Percentiles rank a stretch among this genome's conserved stretches.
Conservation (phyloP, 2,329 filamentous ascomycete genomes). For the Aspergillus fijiensis region DNA sequence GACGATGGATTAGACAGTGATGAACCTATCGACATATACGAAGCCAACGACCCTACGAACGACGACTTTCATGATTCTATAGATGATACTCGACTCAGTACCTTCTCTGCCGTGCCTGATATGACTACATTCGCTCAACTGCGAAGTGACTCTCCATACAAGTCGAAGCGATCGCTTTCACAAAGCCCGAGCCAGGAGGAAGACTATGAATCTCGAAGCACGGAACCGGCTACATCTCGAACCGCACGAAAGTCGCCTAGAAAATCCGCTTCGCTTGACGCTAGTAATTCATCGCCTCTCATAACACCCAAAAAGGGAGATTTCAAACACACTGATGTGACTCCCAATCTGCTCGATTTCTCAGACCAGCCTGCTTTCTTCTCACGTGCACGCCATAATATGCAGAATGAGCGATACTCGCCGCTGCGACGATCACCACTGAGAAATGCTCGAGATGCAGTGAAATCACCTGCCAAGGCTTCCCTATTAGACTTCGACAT, state of each 20-base stretch:
- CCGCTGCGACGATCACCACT: constrained; percentile 47
- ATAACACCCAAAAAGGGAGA: constrained; percentile 53
- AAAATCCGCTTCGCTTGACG: constrained; percentile 32
- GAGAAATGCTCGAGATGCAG: constrained; percentile 38
- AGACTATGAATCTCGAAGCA: constrained; percentile 16
- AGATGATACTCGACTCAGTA: constrained; percentile 64
- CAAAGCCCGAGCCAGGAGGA: constrained; percentile 40
- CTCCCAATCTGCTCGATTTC: constrained; percentile 83
- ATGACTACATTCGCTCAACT: constrained; percentile 79
- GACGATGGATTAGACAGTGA: constrained; percentile 23
- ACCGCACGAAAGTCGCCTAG: constrained; percentile 45
- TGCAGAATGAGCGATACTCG: constrained; percentile 37
- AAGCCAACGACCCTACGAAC: constrained; percentile 29
- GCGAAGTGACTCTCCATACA: constrained; percentile 61
- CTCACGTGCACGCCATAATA: constrained; percentile 49
- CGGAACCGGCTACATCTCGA: constrained; percentile 46
- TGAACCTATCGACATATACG: constrained; percentile 22
- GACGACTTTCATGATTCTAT: constrained; percentile 36
- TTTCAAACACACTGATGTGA: constrained; percentile 53
- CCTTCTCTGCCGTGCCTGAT: constrained; percentile 85
- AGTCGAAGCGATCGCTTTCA: constrained; percentile 41
- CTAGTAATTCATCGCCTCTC: constrained; percentile 35
- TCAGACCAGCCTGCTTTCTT: constrained; percentile 71
- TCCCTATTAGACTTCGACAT: constrained; percentile 88
- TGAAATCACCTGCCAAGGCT: constrained; percentile 52